These are phyloP conservation scores for Pochonia chlamydosporia DNA, from an alignment of 2,329 filamentous ascomycete genomes.

Conservation along the genomic window DNA sequence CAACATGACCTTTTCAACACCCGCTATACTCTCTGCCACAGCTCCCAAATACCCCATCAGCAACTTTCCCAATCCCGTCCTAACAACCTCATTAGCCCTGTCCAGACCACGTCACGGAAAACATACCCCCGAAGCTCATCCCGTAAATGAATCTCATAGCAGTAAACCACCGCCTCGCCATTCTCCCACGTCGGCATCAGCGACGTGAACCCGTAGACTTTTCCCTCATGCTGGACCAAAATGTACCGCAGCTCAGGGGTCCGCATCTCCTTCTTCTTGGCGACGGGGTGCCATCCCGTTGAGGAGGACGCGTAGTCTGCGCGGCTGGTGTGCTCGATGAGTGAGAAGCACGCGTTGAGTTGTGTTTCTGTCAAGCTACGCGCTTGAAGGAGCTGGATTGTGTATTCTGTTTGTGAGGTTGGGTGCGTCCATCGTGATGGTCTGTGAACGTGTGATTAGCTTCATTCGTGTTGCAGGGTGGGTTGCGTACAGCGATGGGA, in stretches of 20 bases:
- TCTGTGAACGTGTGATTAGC: not conserved
- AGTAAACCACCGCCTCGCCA: conserved; percentile 61
- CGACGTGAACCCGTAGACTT: conserved; percentile 53
- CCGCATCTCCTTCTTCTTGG: conserved; percentile 64
- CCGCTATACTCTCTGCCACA: conserved; percentile 47
- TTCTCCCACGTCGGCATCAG: conserved; percentile 68
- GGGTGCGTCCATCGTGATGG: conserved; percentile 45
- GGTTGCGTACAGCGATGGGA: conserved; percentile 26
- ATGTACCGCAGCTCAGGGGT: conserved; percentile 64
- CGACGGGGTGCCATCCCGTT: conserved; percentile 54
- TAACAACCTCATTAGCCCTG: no score
- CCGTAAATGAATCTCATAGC: conserved; percentile 71
- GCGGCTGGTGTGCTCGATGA: conserved; percentile 59
- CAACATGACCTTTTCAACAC: conserved; percentile 64
- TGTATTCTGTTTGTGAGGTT: conserved; percentile 31
- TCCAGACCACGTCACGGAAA: no score
- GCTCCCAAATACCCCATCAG: conserved; percentile 52
- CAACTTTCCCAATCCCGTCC: conserved; percentile 55
- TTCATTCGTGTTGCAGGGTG: not conserved
- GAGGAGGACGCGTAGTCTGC: conserved; percentile 58
- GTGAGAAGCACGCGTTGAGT: conserved; percentile 45
- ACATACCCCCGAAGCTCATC: conserved; percentile 48
- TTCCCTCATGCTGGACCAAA: conserved; percentile 39
- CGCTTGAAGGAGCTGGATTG: conserved; percentile 37
- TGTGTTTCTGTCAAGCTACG: conserved; percentile 35